Conservation (phyloP, 495 filamentous ascomycete genomes). For the Staphylotrichum longicolle region DNA sequence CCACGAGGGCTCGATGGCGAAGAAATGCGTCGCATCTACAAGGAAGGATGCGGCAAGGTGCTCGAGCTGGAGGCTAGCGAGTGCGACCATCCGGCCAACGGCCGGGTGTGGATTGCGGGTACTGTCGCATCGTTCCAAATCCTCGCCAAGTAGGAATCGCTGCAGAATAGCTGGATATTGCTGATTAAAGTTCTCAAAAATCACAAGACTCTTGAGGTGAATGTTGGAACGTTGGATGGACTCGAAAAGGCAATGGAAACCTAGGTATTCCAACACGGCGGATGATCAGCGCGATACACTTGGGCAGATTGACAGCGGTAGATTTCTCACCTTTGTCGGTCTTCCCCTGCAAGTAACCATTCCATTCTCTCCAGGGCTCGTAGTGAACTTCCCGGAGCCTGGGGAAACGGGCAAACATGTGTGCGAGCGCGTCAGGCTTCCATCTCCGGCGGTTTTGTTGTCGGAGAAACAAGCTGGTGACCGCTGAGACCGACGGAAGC, state of each 20-base stretch:
- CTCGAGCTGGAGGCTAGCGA: slow-evolving; percentile 36
- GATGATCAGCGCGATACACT: neutral
- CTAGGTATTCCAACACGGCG: neutral
- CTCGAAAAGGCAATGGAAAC: slow-evolving; percentile 24
- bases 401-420: slow-evolving; percentile 36
- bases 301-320: neutral
- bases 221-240: slow-evolving; percentile 25
- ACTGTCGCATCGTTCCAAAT: neutral
- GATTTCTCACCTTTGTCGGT: neutral
- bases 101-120: slow-evolving; percentile 27
- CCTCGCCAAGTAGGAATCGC: slow-evolving; percentile 16
- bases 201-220: slow-evolving; percentile 30
- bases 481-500: slow-evolving; percentile 34
- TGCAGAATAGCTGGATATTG: slow-evolving; percentile 28
- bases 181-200: slow-evolving; percentile 39
- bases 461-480: slow-evolving; percentile 35
- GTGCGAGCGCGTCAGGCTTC: slow-evolving; percentile 31
- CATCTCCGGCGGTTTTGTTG: slow-evolving; percentile 39
- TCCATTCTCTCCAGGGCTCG: slow-evolving; percentile 38
- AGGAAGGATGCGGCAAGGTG: slow-evolving; percentile 40
- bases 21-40: slow-evolving; percentile 28
- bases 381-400: slow-evolving; percentile 37
- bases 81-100: slow-evolving; percentile 31
- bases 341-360: slow-evolving; percentile 13
- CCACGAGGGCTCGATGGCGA: no score